Percentiles rank a stretch among this genome's conserved stretches.
Evolutionary conservation across 352 stramenopile genomes (phyloP).

Genomic region (Phytophthora pistaciae): DNA sequence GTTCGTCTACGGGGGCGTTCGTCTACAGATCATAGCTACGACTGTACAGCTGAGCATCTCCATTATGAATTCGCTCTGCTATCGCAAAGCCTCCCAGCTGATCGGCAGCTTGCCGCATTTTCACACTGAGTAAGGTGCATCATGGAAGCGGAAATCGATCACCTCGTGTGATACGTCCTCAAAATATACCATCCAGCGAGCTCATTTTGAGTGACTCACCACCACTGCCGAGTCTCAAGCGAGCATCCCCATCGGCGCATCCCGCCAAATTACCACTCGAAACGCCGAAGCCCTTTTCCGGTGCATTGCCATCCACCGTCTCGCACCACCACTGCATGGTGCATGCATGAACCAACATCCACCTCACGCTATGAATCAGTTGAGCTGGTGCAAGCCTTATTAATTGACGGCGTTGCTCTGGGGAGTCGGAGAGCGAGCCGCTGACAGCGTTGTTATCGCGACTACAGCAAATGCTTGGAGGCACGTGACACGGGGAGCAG

Average conservation of each 20-base stretch:
- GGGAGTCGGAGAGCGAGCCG: background rate
- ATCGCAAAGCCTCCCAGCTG: conserved; percentile 23
- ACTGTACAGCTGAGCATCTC: background rate
- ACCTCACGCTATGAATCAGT: background rate
- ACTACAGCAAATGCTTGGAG: conserved; percentile 15
- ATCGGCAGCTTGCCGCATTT: conserved; percentile 12
- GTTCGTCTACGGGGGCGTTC: conserved; percentile 16
- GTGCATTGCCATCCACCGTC: background rate
- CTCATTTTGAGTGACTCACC: conserved; percentile 7
- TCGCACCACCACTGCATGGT: too few species aligned
- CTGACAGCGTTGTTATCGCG: conserved; percentile 23
- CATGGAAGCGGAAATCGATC: background rate
- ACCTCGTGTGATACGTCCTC: background rate
- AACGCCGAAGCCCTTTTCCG: background rate
- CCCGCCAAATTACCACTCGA: conserved; percentile 2
- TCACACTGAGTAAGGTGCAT: conserved; percentile 13
- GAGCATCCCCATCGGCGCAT: conserved; percentile 7
- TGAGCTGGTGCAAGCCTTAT: background rate
- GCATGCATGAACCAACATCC: background rate
- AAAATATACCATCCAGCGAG: background rate
- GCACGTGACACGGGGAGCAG: background rate
- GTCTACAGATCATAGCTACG: conserved; percentile 15
- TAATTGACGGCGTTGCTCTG: background rate
- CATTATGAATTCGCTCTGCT: conserved; percentile 14
- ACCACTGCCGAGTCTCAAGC: background rate